These are phyloP conservation scores for Aspergillus sp. DNA, from an alignment of 2,329 filamentous ascomycete genomes.

Conservation along the genomic window DNA sequence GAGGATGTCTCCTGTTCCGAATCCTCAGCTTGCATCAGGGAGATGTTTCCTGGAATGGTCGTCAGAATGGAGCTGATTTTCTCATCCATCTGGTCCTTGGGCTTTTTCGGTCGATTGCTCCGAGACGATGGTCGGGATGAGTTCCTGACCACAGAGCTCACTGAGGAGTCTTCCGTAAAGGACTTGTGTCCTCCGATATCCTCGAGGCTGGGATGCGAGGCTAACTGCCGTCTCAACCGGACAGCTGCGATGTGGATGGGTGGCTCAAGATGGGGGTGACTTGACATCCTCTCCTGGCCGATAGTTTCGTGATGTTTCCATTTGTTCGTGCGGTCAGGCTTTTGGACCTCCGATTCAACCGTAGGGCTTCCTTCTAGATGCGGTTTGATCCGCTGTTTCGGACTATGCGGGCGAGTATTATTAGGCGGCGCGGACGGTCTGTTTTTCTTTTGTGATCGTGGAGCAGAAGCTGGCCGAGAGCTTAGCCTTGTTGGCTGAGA, in stretches of 20 bases:
- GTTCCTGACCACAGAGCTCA: slow-evolving; percentile 13
- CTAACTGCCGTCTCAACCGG: slow-evolving; percentile 28
- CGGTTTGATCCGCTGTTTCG: slow-evolving; percentile 12
- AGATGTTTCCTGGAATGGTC: slow-evolving; percentile 75
- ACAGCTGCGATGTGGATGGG: slow-evolving; percentile 21
- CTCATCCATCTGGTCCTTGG: slow-evolving; percentile 69
- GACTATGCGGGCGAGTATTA: slow-evolving; percentile 3
- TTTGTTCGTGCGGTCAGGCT: slow-evolving; percentile 6
- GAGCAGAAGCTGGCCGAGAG: not conserved
- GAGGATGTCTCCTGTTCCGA: slow-evolving; percentile 31
- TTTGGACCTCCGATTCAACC: slow-evolving; percentile 2
- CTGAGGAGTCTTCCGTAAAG: slow-evolving; percentile 10
- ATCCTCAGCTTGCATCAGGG: slow-evolving; percentile 57
- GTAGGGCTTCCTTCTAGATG: slow-evolving; percentile 8
- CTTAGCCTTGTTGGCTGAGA: not conserved
- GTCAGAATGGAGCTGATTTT: slow-evolving; percentile 78
- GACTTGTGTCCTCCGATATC: slow-evolving; percentile 29
- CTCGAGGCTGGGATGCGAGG: slow-evolving; percentile 30
- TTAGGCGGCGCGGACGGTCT: slow-evolving; percentile 7
- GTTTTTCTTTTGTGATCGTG: slow-evolving; percentile 14
- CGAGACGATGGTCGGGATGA: slow-evolving; percentile 38
- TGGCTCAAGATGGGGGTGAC: slow-evolving; percentile 5
- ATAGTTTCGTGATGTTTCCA: slow-evolving; percentile 13
- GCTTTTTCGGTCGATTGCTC: slow-evolving; percentile 37
- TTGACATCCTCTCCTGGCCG: too few species aligned